phyloP scores from a whole-genome alignment of 306 rosid genomes.

The Cucurbita maxima region DNA sequence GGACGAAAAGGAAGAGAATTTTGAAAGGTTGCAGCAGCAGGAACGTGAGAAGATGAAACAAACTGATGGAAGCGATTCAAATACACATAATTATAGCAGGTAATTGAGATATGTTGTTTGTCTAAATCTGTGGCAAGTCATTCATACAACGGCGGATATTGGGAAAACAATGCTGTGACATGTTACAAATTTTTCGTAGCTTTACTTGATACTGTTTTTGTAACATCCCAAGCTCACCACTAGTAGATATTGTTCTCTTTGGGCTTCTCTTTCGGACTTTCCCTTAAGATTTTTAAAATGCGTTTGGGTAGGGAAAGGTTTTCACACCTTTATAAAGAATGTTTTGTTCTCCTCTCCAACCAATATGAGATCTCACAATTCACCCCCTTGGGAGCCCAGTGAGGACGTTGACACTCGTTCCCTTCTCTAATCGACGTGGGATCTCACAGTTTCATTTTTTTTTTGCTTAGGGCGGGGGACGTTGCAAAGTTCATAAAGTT shows the following conservation, averaged over 20 bases:
- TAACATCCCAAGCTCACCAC: too few relatives aligned
- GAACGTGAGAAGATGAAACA: conserved; percentile 60
- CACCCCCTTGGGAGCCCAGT: too few relatives aligned
- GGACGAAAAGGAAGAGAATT: conserved; percentile 45
- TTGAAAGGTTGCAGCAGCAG: conserved; percentile 67
- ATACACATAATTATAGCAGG: conserved; percentile 39
- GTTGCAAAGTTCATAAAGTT: conserved; percentile 34
- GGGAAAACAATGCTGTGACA: background rate
- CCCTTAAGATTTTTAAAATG: too few relatives aligned
- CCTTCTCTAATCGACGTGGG: too few relatives aligned
- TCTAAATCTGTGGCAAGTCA: background rate
- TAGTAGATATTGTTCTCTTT: too few relatives aligned
- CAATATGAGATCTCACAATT: too few relatives aligned
- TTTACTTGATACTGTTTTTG: background rate
- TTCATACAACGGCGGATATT: background rate
- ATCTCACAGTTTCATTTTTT: background rate
- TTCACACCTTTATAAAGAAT: too few relatives aligned
- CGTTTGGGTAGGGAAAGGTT: too few relatives aligned
- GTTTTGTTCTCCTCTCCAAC: too few relatives aligned
- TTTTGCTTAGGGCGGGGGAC: conserved; percentile 32
- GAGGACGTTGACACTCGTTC: too few relatives aligned
- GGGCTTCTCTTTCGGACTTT: too few relatives aligned
- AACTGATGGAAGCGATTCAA: conserved; percentile 20
- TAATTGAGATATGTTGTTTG: conserved; percentile 10
- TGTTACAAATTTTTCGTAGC: background rate